Evolutionary conservation across 345 rosid species (phyloP).

Genomic region (Aquilaria yunnanensis): DNA sequence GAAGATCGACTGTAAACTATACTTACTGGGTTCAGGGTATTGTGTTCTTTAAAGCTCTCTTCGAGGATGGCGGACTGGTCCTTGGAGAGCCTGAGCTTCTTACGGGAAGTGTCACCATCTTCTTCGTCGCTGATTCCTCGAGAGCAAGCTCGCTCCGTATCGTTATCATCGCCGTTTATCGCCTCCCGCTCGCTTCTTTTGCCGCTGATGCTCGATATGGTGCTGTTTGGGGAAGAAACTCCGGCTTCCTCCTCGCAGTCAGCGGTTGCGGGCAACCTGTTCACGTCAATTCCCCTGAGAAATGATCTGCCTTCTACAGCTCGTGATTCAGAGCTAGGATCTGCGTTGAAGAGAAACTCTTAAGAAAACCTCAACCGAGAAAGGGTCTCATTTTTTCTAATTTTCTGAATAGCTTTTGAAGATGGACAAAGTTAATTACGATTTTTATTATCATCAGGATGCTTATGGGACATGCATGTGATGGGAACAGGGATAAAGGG

Average conservation of each 20-base stretch:
- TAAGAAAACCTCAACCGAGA: too few species aligned
- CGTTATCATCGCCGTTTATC: conserved; percentile 48
- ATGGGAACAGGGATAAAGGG: conserved; percentile 9
- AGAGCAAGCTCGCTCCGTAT: conserved; percentile 57
- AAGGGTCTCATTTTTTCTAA: too few species aligned
- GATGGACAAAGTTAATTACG: too few species aligned
- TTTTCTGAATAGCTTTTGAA: too few species aligned
- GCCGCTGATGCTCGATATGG: conserved; percentile 84
- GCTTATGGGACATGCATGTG: not conserved
- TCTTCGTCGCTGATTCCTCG: conserved; percentile 89
- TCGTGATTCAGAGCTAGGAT: conserved; percentile 54
- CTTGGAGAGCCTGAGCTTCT: conserved; percentile 88
- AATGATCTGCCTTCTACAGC: conserved; percentile 46
- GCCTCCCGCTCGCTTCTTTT: conserved; percentile 86
- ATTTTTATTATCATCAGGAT: too few species aligned
- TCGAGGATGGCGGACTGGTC: conserved; percentile 95
- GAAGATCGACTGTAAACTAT: not conserved
- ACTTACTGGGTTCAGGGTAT: conserved; percentile 94
- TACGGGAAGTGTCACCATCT: conserved; percentile 83
- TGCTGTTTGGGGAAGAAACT: conserved; percentile 91
- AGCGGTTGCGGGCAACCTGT: conserved; percentile 58
- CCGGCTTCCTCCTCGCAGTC: conserved; percentile 83
- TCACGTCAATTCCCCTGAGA: conserved; percentile 84
- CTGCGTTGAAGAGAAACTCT: too few species aligned
- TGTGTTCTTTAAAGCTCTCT: conserved; percentile 90